These are phyloP conservation scores for Penicillium malachiteum DNA, from an alignment of 495 filamentous ascomycete species.

Conservation along the genomic window DNA sequence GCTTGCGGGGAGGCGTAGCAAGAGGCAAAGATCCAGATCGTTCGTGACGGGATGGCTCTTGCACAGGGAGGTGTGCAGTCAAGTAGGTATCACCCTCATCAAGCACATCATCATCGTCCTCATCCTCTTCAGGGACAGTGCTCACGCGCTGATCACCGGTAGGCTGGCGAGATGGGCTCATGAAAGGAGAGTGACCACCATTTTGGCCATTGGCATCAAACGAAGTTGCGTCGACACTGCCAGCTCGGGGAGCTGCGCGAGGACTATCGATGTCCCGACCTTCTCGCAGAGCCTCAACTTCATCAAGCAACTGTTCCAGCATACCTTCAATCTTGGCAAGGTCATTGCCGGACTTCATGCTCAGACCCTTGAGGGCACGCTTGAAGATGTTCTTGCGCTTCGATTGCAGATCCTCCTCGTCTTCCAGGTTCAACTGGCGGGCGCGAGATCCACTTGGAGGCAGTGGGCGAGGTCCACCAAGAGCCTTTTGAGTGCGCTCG, in stretches of 20 bases:
- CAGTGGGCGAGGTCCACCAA: constrained; percentile 85
- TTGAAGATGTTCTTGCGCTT: constrained; percentile 90
- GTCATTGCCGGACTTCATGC: constrained; percentile 82
- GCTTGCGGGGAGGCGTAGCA: constrained; percentile 68
- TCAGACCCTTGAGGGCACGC: constrained; percentile 84
- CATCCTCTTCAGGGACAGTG: constrained; percentile 79
- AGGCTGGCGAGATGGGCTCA: constrained; percentile 61
- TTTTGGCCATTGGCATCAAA: constrained; percentile 84
- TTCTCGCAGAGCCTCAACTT: constrained; percentile 85
- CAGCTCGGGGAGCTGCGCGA: constrained; percentile 25
- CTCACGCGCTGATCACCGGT: constrained; percentile 73
- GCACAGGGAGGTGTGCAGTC: constrained; percentile 41
- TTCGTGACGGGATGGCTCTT: constrained; percentile 35
- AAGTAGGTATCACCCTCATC: constrained; percentile 54
- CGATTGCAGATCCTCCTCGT: constrained; percentile 69
- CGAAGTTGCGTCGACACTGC: constrained; percentile 53
- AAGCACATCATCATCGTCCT: constrained; percentile 64
- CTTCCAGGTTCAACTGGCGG: constrained; percentile 54
- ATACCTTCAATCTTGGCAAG: constrained; percentile 91
- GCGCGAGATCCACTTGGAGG: constrained; percentile 53
- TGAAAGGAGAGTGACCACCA: constrained; percentile 77
- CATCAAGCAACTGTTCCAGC: constrained; percentile 85
- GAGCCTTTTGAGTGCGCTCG: constrained; percentile 75
- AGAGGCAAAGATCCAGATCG: constrained; percentile 66
- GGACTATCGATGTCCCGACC: constrained; percentile 39